These are phyloP conservation scores for Pilasporangium apinafurcum DNA, from an alignment of 352 stramenopile species.

Conservation along the genomic window DNA sequence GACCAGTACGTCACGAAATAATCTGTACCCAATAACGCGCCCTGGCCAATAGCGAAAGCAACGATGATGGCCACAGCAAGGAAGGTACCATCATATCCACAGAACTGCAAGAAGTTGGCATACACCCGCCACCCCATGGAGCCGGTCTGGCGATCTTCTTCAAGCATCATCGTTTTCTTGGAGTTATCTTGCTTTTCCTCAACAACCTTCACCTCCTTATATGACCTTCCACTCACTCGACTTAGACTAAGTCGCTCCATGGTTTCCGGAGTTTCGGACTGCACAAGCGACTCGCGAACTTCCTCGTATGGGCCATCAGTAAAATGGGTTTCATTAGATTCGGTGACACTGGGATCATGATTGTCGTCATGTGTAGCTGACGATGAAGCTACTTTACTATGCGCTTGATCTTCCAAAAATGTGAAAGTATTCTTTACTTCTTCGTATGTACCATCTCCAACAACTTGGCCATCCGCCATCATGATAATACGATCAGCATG, in stretches of 20 bases:
- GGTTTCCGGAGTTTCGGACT: conserved; percentile 2
- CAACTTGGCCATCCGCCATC: too few species aligned
- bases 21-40: conserved; percentile 6
- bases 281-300: conserved; percentile 1
- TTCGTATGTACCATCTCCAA: too few species aligned
- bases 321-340: background rate
- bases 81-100: conserved; percentile 1
- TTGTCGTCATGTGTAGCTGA: background rate
- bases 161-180: conserved; percentile 11
- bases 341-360: background rate
- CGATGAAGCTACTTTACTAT: background rate
- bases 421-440: conserved; percentile 1
- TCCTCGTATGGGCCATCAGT: background rate
- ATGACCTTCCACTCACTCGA: background rate
- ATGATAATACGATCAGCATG: too few species aligned
- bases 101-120: conserved; percentile 5
- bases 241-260: conserved; percentile 1
- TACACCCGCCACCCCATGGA: conserved; percentile 12
- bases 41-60: conserved; percentile 10
- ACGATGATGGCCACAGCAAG: conserved; percentile 1
- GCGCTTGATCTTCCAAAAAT: conserved; percentile 1
- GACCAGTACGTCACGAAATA: conserved; percentile 23
- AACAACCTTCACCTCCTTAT: too few species aligned
- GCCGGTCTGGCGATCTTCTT: conserved; percentile 10
- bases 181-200: background rate